Evolutionary conservation across 75 land plant species (phyloP), one percentile per base, ranked within the genome.

Genomic region (Gnetum montanum): DNA sequence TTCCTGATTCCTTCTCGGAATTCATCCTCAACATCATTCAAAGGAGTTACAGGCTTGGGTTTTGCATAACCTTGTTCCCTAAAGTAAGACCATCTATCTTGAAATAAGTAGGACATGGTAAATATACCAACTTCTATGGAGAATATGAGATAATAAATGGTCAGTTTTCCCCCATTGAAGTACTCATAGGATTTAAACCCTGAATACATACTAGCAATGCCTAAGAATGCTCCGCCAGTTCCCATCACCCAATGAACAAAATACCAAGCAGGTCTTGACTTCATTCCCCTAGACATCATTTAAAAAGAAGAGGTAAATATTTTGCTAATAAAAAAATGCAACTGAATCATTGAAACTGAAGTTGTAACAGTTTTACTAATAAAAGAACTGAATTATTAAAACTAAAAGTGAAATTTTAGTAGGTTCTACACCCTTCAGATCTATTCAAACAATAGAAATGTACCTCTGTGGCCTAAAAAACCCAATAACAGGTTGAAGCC

Each of bases 31-130:
- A n/a, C n/a, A n/a, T n/a, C n/a, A n/a, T n/a, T n/a, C n/a, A n/a
- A n/a, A 54, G 73, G 62, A 13, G 62, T 34, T 5, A 66, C 51
- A 11, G 66, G 49, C 60, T 61, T 69, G 15, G 54, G 23, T 11
- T 46, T 24, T 23, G 35, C 10, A 6, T 23, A 3, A 30, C 81
- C 82, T 66, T 86, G 92, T 56, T 83, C 71, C 31, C 59, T 34
- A 15, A 83, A 45, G 25, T 86, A 80, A n/a, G 71, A 68, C 81
- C 80, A 86, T 66, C 80, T 64, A 33, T 90, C 96, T 70, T 86
- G 92, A 2, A 78, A 45, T 41, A 90, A 64, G 46, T 90, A 90
- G 34, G 83, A 38, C 47, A 83, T 60, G 35, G 68, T 82, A 34
- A 90, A 58, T 49, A 72, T 4, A 31, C 69, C 45, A 25, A 86